Conservation (phyloP, 2,329 filamentous ascomycete species). For the Cylindrodendrum hubeiense region DNA sequence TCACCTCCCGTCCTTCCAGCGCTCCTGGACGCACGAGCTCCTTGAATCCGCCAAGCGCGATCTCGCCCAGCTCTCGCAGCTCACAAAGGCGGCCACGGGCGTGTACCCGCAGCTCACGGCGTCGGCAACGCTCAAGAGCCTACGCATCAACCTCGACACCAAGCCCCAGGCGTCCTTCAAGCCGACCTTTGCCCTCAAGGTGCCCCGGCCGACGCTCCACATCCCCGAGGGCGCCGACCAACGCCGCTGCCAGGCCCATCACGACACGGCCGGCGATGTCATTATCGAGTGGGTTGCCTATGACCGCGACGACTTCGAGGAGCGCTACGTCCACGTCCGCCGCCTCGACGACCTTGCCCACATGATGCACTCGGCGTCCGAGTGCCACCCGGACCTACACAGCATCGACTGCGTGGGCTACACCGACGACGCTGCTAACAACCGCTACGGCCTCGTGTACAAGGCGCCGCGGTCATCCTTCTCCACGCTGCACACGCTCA, state of each 20-base stretch:
- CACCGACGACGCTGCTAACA: slow-evolving; percentile 54
- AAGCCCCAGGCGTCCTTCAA: slow-evolving; percentile 55
- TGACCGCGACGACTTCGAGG: slow-evolving; percentile 56
- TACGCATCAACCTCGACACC: slow-evolving; percentile 60
- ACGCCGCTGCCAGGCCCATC: slow-evolving; percentile 48
- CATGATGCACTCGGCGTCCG: slow-evolving; percentile 60
- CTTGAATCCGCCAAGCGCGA: slow-evolving; percentile 59
- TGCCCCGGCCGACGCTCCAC: slow-evolving; percentile 49
- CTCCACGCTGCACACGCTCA: slow-evolving; percentile 55
- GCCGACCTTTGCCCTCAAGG: slow-evolving; percentile 57
- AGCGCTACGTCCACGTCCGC: slow-evolving; percentile 57
- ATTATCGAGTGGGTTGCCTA: slow-evolving; percentile 61
- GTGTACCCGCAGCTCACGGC: slow-evolving; percentile 57
- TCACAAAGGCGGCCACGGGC: slow-evolving; percentile 56
- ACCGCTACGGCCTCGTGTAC: slow-evolving; percentile 60
- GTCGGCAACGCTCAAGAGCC: slow-evolving; percentile 58
- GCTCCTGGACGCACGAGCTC: slow-evolving; percentile 61
- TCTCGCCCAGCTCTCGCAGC: slow-evolving; percentile 54
- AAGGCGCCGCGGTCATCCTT: slow-evolving; percentile 51
- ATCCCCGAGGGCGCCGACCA: slow-evolving; percentile 27
- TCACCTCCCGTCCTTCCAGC: slow-evolving; percentile 56
- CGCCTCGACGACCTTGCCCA: slow-evolving; percentile 60
- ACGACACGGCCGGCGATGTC: slow-evolving; percentile 51
- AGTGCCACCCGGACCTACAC: slow-evolving; percentile 60
- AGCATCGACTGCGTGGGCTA: slow-evolving; percentile 62